Conservation (phyloP, 192 early-diverging fungal species). For the Backusella morwellensis region DNA sequence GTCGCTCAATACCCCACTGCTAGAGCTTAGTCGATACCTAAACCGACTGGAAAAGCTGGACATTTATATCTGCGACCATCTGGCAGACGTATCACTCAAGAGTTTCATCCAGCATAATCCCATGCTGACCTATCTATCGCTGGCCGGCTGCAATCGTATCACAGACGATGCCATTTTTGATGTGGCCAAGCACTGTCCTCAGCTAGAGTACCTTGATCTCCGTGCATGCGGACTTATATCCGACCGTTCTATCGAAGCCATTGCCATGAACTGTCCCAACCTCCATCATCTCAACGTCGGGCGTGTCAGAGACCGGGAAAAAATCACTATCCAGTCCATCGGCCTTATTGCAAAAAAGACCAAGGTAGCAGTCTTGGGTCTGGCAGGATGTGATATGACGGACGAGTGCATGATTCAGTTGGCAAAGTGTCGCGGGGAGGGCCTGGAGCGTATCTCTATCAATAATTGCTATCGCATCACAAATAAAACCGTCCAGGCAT, state of each 20-base stretch:
- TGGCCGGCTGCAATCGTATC: constrained; percentile 50
- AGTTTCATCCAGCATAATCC: constrained; percentile 33
- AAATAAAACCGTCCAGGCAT: constrained; percentile 39
- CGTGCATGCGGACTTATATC: constrained; percentile 44
- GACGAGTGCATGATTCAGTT: constrained; percentile 47
- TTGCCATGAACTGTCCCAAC: constrained; percentile 36
- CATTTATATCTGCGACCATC: constrained; percentile 54
- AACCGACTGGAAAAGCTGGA: constrained; percentile 40
- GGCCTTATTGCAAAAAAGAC: constrained; percentile 45
- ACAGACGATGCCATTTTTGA: constrained; percentile 40
- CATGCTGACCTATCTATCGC: constrained; percentile 36
- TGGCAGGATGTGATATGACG: constrained; percentile 48
- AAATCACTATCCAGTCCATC: constrained; percentile 45
- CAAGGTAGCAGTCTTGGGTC: constrained; percentile 40
- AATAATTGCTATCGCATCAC: constrained; percentile 45
- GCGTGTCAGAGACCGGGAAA: constrained; percentile 38
- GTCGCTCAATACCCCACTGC: constrained; percentile 27
- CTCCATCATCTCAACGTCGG: constrained; percentile 52
- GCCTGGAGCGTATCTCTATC: constrained; percentile 44
- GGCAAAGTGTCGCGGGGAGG: constrained; percentile 32
- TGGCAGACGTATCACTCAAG: constrained; percentile 39
- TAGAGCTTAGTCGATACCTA: constrained; percentile 18
- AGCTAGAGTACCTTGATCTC: constrained; percentile 43
- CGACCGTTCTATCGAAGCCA: constrained; percentile 39
- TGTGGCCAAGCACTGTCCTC: constrained; percentile 42